Evolutionary conservation across 495 filamentous ascomycete species (phyloP), one percentile per base, ranked within the genome.

Genomic region (Penicillium roqueforti): DNA sequence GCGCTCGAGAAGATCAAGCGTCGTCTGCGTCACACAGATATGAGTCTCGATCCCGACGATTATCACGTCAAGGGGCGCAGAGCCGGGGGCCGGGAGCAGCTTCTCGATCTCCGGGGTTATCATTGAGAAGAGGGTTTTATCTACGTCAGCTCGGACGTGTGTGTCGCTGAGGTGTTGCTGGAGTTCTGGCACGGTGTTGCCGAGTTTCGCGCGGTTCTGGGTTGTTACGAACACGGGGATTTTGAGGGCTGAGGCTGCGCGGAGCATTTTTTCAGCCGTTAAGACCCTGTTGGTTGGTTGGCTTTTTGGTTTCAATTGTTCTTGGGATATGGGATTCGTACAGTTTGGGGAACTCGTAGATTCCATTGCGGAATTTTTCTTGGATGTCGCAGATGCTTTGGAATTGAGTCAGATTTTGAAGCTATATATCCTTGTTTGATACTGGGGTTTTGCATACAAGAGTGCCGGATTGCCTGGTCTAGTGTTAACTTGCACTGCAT

Each of bases 61-160:
- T 11, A 69, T 77, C 36, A 63, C 71, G 54, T 73, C 70, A 7
- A 72, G 51, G 20, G 45, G 46, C 16, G 8, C 7, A n/a, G 54
- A 49, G 0, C 51, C 51, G 3, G 53, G 62, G 3, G 64, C 61
- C 2, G 62, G 71, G 28, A 74, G 59, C 2, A 67, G 44, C 4
- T 68, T 62, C 14, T 62, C 68, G 23, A 83, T 68, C 18, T 80
- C 74, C 0, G 74, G 71, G 0, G 76, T 66, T 32, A 87, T 69
- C 93, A 98, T 98, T 56, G 84, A 88, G 78, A 97, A 98, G 19
- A 82, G 77, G 1, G 90, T 90, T 66, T 98, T 98, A 78, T 96
- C 91, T 48, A 81, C 65, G 60, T 86, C 74, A 38, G 78, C 83
- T 43, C 68, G 71, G 45, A 76, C 78, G 56, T 66, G 65, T 16